A percentile compares a stretch with the other conserved stretches of the same genome.
Evolutionary conservation across 225 moss, liverwort and hornwort species (phyloP).

Genomic region (Neckera pumila): DNA sequence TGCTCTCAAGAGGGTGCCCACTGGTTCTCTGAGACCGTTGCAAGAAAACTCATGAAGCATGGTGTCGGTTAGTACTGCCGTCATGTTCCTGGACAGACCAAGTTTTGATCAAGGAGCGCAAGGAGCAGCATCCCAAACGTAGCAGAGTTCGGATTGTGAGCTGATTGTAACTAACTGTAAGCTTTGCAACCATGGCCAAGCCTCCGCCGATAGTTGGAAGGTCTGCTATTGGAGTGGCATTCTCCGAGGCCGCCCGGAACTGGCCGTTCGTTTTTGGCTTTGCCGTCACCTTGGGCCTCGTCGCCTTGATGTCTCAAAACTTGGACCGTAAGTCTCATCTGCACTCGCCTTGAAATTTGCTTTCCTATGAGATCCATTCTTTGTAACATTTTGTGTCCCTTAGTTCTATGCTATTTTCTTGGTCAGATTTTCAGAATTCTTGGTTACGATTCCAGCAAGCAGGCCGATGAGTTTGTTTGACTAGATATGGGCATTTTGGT

Average conservation of each 20-base stretch:
- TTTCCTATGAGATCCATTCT: neutral
- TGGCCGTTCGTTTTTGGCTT: slow-evolving; percentile 50
- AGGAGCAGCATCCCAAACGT: neutral
- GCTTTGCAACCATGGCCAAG: slow-evolving; percentile 15
- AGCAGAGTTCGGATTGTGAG: neutral
- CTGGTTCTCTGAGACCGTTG: slow-evolving; percentile 1
- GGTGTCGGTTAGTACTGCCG: neutral
- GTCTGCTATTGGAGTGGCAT: slow-evolving; percentile 21
- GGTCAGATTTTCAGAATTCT: neutral
- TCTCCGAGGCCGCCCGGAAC: slow-evolving; percentile 34
- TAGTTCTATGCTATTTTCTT: neutral
- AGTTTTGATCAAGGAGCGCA: neutral
- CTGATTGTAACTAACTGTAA: neutral
- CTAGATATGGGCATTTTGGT: neutral
- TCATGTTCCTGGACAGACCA: neutral
- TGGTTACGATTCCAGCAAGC: neutral
- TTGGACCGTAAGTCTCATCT: slow-evolving; percentile 20
- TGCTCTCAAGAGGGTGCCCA: neutral
- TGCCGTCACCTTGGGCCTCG: slow-evolving; percentile 12
- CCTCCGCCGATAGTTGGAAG: slow-evolving; percentile 23
- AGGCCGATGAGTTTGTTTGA: neutral
- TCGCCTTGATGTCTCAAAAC: slow-evolving; percentile 15
- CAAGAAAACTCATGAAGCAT: neutral
- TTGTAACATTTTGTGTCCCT: neutral
- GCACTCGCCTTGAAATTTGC: neutral